These are phyloP conservation scores for Rosa persica DNA, from an alignment of 306 rosid genomes.

Conservation along the genomic window DNA sequence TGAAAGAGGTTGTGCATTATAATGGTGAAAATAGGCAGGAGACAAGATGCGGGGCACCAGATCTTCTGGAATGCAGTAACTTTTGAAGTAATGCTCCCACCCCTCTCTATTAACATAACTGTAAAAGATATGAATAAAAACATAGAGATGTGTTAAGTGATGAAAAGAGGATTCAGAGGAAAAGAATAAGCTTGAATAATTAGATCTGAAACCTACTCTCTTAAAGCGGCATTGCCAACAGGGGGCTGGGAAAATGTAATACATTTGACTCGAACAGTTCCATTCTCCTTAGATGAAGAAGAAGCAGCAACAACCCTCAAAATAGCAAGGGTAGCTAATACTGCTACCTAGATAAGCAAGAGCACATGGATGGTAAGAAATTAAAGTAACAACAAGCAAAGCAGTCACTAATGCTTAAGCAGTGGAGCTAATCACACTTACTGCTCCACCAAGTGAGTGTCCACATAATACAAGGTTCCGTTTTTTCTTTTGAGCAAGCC, in stretches of 20 bases:
- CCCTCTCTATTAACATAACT: conserved; percentile 91
- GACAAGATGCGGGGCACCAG: conserved; percentile 91
- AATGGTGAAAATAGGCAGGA: conserved; percentile 96
- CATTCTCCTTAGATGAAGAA: conserved; percentile 78
- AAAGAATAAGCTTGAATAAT: conserved; percentile 1
- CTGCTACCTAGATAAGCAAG: conserved; percentile 68
- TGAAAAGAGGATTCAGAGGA: not conserved
- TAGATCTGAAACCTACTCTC: conserved; percentile 64
- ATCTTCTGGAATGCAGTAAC: conserved; percentile 97
- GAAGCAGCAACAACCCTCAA: conserved; percentile 95
- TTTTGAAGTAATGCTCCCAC: conserved; percentile 94
- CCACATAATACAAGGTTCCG: conserved; percentile 93
- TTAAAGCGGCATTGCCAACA: conserved; percentile 97
- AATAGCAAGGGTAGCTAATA: conserved; percentile 96
- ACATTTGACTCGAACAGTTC: conserved; percentile 69
- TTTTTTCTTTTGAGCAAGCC: conserved; percentile 95
- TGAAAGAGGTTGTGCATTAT: conserved; percentile 67
- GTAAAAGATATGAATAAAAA: conserved; percentile 11
- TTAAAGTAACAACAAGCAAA: conserved; percentile 17
- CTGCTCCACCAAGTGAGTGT: conserved; percentile 99
- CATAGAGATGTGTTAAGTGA: not conserved
- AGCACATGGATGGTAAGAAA: conserved; percentile 17
- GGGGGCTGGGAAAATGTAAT: conserved; percentile 98
- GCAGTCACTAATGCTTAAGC: not conserved
- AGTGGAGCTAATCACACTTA: conserved; percentile 43